Evolutionary conservation across 257 asterid species (phyloP), one percentile per base, ranked within the genome.

Genomic region (Solanum paucissectum): DNA sequence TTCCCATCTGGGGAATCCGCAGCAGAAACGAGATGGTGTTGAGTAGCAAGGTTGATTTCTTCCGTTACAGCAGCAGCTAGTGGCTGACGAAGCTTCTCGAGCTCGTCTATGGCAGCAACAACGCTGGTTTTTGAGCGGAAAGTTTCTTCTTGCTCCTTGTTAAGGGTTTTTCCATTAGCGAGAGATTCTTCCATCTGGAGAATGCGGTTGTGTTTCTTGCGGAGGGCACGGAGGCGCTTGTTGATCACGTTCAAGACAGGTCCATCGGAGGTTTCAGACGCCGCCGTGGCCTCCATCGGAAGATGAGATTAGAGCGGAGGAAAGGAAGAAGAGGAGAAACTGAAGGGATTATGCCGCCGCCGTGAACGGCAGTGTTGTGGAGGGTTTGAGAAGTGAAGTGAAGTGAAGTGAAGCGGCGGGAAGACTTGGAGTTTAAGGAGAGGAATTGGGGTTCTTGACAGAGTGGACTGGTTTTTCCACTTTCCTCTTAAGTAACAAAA

Each of bases 141-240:
- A 73, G 97, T 91, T 90, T 96, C 96, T 85, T 93, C 93, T 89
- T 96, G 99, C 91, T 96, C 98, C 42, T 93, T 96, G 91, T 96
- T 93, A 21, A 95, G 93, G 74, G 87, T 10, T 90, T 94, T 96
- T 1, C 99, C 98, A 27, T 91, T 93, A 76, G 94, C 44, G 27
- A 93, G 32, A 34, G 95, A 90, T 14, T 94, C 97, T 69, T 96
- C 98, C 98, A 96, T 96, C 60, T 93, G 98, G 9, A 90, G 27
- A 23, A 96, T 96, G 68, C 98, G 97, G 64, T 92, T 94, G 44
- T 90, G 73, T 62, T 96, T 96, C 90, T 96, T 95, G 23, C 95
- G 95, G 68, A 96, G 89, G 33, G 94, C 96, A 12, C 98, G 96
- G 88, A 96, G 90, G 88, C 98, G 98, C 88, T 93, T 95, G 96